Conservation (phyloP, 2,329 filamentous ascomycete species). For the Sclerotinia subarctica region DNA sequence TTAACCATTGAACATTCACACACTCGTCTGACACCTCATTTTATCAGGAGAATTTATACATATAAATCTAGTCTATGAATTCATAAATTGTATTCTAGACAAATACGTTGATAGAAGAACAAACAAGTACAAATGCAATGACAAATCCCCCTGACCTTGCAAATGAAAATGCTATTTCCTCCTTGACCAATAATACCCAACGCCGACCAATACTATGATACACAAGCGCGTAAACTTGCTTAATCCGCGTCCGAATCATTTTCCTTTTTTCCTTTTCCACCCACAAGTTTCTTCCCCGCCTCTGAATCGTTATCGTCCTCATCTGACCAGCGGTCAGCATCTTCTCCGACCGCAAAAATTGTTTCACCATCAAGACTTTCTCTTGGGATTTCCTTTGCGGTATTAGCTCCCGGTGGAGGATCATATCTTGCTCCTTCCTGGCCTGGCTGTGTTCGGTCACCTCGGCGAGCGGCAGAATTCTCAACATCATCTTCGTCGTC, state of each 20-base stretch:
- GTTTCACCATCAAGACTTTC: constrained; percentile 82
- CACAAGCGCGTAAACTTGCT: constrained; percentile 15
- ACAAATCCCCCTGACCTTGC: background rate
- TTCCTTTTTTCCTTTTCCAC: constrained; percentile 17
- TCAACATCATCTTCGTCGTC: constrained; percentile 59
- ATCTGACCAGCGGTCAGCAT: constrained; percentile 76
- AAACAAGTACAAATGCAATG: background rate
- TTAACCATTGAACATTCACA: background rate
- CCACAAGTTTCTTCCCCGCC: constrained; percentile 48
- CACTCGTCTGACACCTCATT: background rate
- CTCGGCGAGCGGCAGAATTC: constrained; percentile 43
- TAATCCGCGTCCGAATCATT: constrained; percentile 15
- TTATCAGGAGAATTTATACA: background rate
- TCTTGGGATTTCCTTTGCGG: constrained; percentile 44
- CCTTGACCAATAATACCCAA: constrained; percentile 17
- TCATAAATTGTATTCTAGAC: constrained; percentile 14
- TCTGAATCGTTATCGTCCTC: constrained; percentile 63
- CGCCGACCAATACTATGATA: constrained; percentile 23
- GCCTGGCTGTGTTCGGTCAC: constrained; percentile 44
- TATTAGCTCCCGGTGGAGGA: constrained; percentile 33
- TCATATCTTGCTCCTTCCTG: constrained; percentile 40
- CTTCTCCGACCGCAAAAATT: constrained; percentile 91
- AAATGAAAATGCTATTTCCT: constrained; percentile 9
- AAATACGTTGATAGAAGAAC: constrained; percentile 9
- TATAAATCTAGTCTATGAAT: background rate